These are phyloP conservation scores for Ceratocystis variospora DNA, from an alignment of 2,329 filamentous ascomycete species.

Conservation along the genomic window DNA sequence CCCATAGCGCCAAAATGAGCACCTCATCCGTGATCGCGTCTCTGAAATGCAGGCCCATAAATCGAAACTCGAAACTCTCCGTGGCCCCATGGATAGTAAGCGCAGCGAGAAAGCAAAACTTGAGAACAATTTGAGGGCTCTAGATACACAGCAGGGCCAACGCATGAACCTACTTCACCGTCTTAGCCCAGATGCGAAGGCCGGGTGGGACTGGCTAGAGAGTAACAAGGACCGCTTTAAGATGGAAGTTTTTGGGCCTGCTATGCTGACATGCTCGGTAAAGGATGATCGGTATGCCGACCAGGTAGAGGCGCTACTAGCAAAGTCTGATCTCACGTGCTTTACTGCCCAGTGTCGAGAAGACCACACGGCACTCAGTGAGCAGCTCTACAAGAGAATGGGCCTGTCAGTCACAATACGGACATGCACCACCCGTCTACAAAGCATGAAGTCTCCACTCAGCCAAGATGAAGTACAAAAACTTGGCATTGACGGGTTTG, in stretches of 20 bases:
- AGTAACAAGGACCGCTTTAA: conserved; percentile 55
- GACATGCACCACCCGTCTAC: conserved; percentile 41
- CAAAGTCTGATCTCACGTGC: conserved; percentile 41
- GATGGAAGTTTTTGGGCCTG: conserved; percentile 65
- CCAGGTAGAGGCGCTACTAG: conserved; percentile 39
- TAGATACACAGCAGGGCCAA: conserved; percentile 64
- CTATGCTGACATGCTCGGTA: conserved; percentile 66
- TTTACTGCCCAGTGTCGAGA: conserved; percentile 63
- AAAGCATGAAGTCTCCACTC: conserved; percentile 42
- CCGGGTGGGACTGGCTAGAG: conserved; percentile 72
- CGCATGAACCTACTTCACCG: conserved; percentile 52
- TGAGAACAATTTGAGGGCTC: conserved; percentile 38
- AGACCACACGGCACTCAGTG: conserved; percentile 62
- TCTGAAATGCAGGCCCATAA: neutral
- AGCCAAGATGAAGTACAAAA: conserved; percentile 38
- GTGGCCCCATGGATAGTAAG: neutral
- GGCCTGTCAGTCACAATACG: conserved; percentile 60
- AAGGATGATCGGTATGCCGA: conserved; percentile 54
- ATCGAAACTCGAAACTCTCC: neutral
- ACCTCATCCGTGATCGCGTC: conserved; percentile 38
- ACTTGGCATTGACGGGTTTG: conserved; percentile 65
- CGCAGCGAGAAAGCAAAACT: conserved; percentile 24
- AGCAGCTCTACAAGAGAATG: conserved; percentile 49
- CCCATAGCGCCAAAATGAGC: conserved; percentile 28
- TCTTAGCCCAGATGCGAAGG: conserved; percentile 48